A percentile compares a stretch with the other conserved stretches of the same genome.
Evolutionary conservation across 257 asterid species (phyloP).

Genomic region (Phtheirospermum japonicum): DNA sequence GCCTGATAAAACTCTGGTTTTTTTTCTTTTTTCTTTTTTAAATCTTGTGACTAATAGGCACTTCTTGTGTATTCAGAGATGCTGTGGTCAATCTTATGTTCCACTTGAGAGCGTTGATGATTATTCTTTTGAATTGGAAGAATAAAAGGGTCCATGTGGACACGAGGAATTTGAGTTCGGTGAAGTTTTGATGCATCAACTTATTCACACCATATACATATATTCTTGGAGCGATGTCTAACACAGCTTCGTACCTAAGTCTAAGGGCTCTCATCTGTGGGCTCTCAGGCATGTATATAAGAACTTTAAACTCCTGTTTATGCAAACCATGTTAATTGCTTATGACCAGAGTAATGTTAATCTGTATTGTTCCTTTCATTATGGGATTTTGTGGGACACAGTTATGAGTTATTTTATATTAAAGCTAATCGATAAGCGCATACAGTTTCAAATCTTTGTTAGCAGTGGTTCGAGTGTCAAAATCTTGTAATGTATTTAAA

Average conservation of each 20-base stretch:
- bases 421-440: no score
- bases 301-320: no score
- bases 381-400: no score
- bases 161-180: conserved; percentile 97
- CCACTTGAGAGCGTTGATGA: neutral
- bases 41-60: neutral
- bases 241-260: conserved; percentile 99
- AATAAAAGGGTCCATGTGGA: conserved; percentile 63
- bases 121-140: conserved; percentile 33
- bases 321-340: no score
- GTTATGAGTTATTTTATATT: no score
- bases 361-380: no score
- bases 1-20: neutral
- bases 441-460: no score
- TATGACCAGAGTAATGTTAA: no score
- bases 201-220: conserved; percentile 95
- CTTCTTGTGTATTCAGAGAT: neutral
- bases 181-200: conserved; percentile 94
- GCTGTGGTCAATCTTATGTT: neutral
- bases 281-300: no score
- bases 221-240: conserved; percentile 99
- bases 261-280: conserved; percentile 99
- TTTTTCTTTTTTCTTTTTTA: neutral
- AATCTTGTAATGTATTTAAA: no score
- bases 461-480: no score